Evolutionary conservation across 331 rosid genomes (phyloP).

Genomic region (Quercus phellos): DNA sequence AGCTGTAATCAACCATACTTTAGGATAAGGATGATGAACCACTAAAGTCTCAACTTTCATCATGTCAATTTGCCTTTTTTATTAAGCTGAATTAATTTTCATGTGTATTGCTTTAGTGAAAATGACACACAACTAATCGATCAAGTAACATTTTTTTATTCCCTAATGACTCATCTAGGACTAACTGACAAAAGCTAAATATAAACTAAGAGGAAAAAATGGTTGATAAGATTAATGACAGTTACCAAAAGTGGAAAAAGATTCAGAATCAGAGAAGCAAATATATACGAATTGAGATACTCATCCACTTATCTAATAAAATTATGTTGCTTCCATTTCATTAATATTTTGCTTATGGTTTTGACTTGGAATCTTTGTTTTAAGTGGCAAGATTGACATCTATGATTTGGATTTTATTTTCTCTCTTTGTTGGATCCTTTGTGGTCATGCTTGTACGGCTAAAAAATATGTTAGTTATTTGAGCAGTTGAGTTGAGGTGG

Average conservation of each 20-base stretch:
- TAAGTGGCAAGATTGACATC: conserved; percentile 5
- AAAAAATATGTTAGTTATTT: background rate
- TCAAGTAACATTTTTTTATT: conserved; percentile 21
- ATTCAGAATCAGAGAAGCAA: conserved; percentile 12
- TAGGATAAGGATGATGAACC: conserved; percentile 50
- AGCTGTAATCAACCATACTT: conserved; percentile 13
- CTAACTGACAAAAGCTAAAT: conserved; percentile 11
- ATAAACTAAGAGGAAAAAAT: background rate
- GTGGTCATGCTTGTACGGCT: background rate
- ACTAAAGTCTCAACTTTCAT: conserved; percentile 26
- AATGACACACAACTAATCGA: conserved; percentile 22
- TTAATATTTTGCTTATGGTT: conserved; percentile 4
- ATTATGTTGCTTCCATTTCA: background rate
- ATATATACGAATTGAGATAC: background rate
- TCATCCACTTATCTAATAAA: background rate
- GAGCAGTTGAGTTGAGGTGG: background rate
- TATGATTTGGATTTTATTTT: background rate
- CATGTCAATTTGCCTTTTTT: conserved; percentile 3
- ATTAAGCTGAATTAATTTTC: conserved; percentile 18
- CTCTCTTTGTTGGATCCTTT: conserved; percentile 1
- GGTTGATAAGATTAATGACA: conserved; percentile 9
- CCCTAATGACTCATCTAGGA: conserved; percentile 44
- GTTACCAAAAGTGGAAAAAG: conserved; percentile 5
- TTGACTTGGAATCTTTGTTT: conserved; percentile 9
- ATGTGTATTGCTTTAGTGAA: conserved; percentile 33